Evolutionary conservation across 805 yeast genomes (phyloP).

Genomic region (Candida ortonii): DNA sequence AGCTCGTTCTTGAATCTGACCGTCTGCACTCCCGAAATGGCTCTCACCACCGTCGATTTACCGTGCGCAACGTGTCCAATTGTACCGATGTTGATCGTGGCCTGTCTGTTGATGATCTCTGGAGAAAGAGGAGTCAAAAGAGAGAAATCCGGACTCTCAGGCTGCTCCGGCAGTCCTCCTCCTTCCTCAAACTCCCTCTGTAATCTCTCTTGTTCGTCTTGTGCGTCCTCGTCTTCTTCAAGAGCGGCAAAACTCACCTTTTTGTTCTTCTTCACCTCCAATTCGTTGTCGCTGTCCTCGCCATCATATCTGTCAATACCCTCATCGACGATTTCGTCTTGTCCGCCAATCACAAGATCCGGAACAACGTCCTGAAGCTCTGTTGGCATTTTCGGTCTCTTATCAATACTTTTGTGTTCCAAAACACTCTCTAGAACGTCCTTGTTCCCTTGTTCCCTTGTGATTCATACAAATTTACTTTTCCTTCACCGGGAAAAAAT

Average conservation of each 20-base stretch:
- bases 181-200: constrained; percentile 92
- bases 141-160: constrained; percentile 80
- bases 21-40: constrained; percentile 98
- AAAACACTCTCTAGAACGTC: not conserved
- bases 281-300: constrained; percentile 39
- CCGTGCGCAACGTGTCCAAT: constrained; percentile 99
- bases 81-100: constrained; percentile 98
- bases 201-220: constrained; percentile 69
- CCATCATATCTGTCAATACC: constrained; percentile 30
- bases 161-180: constrained; percentile 98
- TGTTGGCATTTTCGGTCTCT: constrained; percentile 51
- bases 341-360: constrained; percentile 71
- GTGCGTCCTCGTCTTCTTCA: constrained; percentile 53
- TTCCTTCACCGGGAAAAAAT: constrained; percentile 13
- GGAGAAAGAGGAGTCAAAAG: constrained; percentile 83
- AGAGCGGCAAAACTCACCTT: constrained; percentile 78
- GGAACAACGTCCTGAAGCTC: constrained; percentile 86
- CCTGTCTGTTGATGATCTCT: constrained; percentile 97
- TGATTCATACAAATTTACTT: no score
- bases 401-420: constrained; percentile 2
- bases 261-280: constrained; percentile 51
- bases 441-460: constrained; percentile 3
- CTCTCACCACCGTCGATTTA: constrained; percentile 96
- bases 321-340: constrained; percentile 37
- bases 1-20: constrained; percentile 98